Evolutionary conservation across 2,329 filamentous ascomycete species (phyloP).

Genomic region (Fusarium cyanostomum): DNA sequence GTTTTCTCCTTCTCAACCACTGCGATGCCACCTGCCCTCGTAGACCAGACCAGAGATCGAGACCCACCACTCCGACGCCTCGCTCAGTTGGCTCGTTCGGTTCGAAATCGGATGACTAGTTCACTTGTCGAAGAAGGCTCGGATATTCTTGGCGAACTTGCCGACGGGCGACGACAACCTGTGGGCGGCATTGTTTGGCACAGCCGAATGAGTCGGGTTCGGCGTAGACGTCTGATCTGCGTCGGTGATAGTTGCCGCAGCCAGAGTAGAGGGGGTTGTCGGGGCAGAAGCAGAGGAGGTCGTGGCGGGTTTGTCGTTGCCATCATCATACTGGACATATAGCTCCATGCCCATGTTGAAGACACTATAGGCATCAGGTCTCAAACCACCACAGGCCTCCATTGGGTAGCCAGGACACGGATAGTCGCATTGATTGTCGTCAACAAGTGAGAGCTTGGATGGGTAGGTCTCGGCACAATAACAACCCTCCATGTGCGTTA

Average conservation of each 20-base stretch:
- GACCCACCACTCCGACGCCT: too few species aligned
- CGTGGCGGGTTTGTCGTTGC: background rate
- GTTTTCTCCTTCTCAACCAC: too few species aligned
- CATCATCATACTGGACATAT: background rate
- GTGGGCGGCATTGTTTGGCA: conserved; percentile 13
- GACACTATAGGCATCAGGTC: conserved; percentile 11
- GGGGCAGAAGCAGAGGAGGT: background rate
- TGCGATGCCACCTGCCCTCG: too few species aligned
- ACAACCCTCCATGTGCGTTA: conserved; percentile 4
- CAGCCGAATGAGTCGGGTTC: background rate
- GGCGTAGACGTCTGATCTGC: conserved; percentile 1
- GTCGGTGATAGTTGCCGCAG: background rate
- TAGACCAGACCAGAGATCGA: too few species aligned
- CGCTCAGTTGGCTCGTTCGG: too few species aligned
- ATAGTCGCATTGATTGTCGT: conserved; percentile 24
- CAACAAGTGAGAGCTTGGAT: background rate
- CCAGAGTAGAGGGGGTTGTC: background rate
- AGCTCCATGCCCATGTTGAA: conserved; percentile 14
- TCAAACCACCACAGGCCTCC: conserved; percentile 23
- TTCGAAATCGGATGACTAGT: too few species aligned
- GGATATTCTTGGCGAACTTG: background rate
- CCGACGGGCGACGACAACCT: conserved; percentile 17
- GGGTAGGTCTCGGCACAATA: conserved; percentile 31
- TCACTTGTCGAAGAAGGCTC: background rate
- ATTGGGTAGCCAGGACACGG: conserved; percentile 16